Evolutionary conservation across 805 yeast genomes (phyloP), one percentile per base, ranked within the genome.

Genomic region (Priceomyces melissophilus): DNA sequence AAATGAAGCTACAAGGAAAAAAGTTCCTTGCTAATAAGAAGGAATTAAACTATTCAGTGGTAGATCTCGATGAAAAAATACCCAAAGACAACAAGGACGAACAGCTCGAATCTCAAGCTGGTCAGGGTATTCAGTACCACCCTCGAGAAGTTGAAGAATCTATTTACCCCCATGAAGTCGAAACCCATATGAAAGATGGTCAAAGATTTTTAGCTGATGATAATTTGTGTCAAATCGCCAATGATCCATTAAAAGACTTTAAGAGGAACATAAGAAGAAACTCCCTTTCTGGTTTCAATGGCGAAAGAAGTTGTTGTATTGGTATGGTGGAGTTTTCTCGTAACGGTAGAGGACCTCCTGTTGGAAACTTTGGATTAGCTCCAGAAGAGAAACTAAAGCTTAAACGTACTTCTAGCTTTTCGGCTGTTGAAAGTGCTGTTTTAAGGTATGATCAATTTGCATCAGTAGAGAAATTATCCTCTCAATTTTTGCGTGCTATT

Each of bases 251-350:
- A 17, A 20, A 38, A 36, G 29, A 32, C 14, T 48, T 55, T 37
- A 51, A 44, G 11, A 26, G 32, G 12, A 33, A 35, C 8, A 51
- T 65, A 46, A 45, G 75, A 26, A 54, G 75, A 38, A 64, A 57
- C 41, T 67, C 73, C 1, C 65, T 28, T 34, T 73, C 74, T 1
- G 51, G 47, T 6, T 28, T 47, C 26, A 35, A 37, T 8, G 40
- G 46, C 8, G 30, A 43, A 3, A 41, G 34, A 3, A 59, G 56
- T 16, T 39, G 42, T 12, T 60, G 57, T 39, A 37, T 62, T 10
- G 50, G 52, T 16, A 36, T 49, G 6, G 35, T 58, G 10, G 63
- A 55, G 34, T 49, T 41, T n/a, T 33, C 38, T 11, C 27, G 25
- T 15, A 35, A 27, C 25, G n/a, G n/a, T n/a, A 26, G 14, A 12